Evolutionary conservation across 345 rosid genomes (phyloP).

Genomic region (Arabidopsis arenosa): DNA sequence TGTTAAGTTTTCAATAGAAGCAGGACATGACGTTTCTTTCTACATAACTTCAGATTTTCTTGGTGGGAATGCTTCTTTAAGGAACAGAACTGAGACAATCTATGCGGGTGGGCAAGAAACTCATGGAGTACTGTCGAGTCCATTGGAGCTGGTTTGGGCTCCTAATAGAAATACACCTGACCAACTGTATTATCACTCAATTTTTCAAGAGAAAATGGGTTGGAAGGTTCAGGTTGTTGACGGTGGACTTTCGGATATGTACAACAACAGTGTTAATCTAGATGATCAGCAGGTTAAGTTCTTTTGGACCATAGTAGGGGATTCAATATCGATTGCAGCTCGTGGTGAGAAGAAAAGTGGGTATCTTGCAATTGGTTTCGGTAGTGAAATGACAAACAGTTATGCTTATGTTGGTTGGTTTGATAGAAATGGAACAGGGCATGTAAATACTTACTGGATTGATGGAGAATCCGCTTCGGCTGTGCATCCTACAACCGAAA

Average conservation of each 20-base stretch:
- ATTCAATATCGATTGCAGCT: slow-evolving; percentile 82
- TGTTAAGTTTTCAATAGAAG: slow-evolving; percentile 46
- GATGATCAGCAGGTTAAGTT: slow-evolving; percentile 97
- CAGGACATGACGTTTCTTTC: slow-evolving; percentile 51
- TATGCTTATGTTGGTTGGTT: slow-evolving; percentile 95
- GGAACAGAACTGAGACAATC: slow-evolving; percentile 75
- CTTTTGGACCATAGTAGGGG: slow-evolving; percentile 80
- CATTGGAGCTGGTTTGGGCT: slow-evolving; percentile 77
- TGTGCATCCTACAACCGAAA: slow-evolving; percentile 78
- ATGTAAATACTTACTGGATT: slow-evolving; percentile 87
- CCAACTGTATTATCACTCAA: slow-evolving; percentile 84
- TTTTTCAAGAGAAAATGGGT: slow-evolving; percentile 88
- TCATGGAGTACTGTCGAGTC: slow-evolving; percentile 82
- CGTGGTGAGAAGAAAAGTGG: slow-evolving; percentile 96
- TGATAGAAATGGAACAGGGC: slow-evolving; percentile 71
- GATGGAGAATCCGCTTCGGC: slow-evolving; percentile 74
- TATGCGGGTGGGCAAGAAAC: slow-evolving; percentile 93
- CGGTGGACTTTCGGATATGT: slow-evolving; percentile 95
- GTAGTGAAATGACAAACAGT: slow-evolving; percentile 77
- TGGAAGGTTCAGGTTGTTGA: slow-evolving; percentile 97
- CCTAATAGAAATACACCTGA: slow-evolving; percentile 95
- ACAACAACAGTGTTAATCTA: slow-evolving; percentile 81
- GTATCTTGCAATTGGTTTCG: slow-evolving; percentile 89
- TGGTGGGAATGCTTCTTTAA: slow-evolving; percentile 89
- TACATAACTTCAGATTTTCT: slow-evolving; percentile 81